Percentiles rank a stretch among this genome's conserved stretches.
Conservation (phyloP, 106 monocot genomes). For the Dendrobium catenatum region DNA sequence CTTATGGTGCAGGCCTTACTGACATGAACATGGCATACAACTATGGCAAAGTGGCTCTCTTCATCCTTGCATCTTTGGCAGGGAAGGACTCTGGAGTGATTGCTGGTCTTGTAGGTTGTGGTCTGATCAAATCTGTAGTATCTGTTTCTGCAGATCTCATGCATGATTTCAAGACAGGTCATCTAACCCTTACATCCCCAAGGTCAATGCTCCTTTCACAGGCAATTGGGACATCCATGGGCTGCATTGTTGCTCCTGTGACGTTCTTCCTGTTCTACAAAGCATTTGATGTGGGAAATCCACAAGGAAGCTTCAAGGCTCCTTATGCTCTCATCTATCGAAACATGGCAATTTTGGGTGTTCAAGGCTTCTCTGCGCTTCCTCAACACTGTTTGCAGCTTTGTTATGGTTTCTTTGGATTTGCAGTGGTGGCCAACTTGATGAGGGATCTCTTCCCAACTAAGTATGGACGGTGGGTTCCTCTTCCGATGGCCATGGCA, state of each 20-base stretch:
- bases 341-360: conserved; percentile 89
- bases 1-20: conserved; percentile 83
- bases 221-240: conserved; percentile 73
- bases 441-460: conserved; percentile 53
- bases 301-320: conserved; percentile 74
- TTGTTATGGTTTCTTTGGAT: conserved; percentile 88
- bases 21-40: conserved; percentile 99
- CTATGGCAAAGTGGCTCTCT: conserved; percentile 82
- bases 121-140: conserved; percentile 80
- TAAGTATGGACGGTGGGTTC: conserved; percentile 64
- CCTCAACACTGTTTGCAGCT: conserved; percentile 77
- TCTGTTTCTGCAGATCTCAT: conserved; percentile 86
- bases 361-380: conserved; percentile 84
- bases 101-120: conserved; percentile 73
- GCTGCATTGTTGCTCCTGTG: conserved; percentile 66
- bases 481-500: conserved; percentile 95
- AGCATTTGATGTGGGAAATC: conserved; percentile 86
- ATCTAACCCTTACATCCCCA: conserved; percentile 80
- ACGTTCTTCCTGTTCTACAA: conserved; percentile 87
- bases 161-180: conserved; percentile 89
- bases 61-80: conserved; percentile 68
- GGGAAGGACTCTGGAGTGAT: conserved; percentile 69
- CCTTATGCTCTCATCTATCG: conserved; percentile 92
- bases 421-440: conserved; percentile 54
- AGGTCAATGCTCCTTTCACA: conserved; percentile 82